These are phyloP conservation scores for Nakaseomyces kungkrabaensis DNA, from an alignment of 1,139 yeast species.

Conservation along the genomic window DNA sequence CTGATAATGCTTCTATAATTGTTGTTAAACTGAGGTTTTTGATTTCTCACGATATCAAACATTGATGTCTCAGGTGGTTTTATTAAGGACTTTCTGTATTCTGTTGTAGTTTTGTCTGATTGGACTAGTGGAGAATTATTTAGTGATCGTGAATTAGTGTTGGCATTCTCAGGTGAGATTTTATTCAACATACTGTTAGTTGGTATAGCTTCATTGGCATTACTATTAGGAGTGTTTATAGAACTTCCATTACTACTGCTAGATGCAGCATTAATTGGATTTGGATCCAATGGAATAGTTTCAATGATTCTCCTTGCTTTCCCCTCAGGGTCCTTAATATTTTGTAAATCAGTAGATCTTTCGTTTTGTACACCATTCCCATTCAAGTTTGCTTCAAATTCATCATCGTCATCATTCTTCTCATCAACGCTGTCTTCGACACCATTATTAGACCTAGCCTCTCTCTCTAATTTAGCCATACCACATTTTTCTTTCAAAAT, in stretches of 20 bases:
- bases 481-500: slow-evolving; percentile 79
- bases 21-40: neutral
- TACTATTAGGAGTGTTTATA: slow-evolving; percentile 13
- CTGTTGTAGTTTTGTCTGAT: neutral
- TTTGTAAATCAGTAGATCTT: slow-evolving; percentile 30
- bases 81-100: neutral
- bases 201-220: slow-evolving; percentile 6
- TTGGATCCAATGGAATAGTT: slow-evolving; percentile 75
- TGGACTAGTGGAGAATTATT: neutral
- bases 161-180: slow-evolving; percentile 6
- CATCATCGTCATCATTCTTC: slow-evolving; percentile 10
- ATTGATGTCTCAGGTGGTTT: slow-evolving; percentile 1
- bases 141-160: neutral
- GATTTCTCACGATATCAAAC: slow-evolving; percentile 3
- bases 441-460: slow-evolving; percentile 10
- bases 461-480: slow-evolving; percentile 47
- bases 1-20: neutral
- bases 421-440: slow-evolving; percentile 8
- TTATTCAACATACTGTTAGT: slow-evolving; percentile 3
- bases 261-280: slow-evolving; percentile 43
- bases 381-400: slow-evolving; percentile 19
- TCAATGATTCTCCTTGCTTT: slow-evolving; percentile 64
- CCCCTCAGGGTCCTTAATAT: slow-evolving; percentile 51
- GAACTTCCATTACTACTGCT: slow-evolving; percentile 18
- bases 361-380: slow-evolving; percentile 17